phyloP scores from a whole-genome alignment of 352 stramenopile species.

The Sclerospora graminicola region DNA sequence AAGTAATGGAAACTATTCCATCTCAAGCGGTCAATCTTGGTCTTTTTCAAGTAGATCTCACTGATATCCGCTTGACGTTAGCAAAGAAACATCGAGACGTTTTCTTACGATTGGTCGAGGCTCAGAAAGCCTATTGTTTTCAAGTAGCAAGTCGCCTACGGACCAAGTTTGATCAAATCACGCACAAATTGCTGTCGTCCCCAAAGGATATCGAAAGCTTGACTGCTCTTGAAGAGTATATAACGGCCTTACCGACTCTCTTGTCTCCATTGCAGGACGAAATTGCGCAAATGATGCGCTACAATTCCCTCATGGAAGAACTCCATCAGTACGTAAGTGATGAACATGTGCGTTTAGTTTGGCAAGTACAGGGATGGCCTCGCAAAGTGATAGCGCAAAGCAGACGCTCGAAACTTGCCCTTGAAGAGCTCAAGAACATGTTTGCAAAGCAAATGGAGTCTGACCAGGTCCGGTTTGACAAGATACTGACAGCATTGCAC shows the following conservation, averaged over 20 bases:
- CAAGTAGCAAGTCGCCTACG: too few species aligned
- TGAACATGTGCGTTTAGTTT: constrained; percentile 84
- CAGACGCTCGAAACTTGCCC: too few species aligned
- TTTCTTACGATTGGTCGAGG: too few species aligned
- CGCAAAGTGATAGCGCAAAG: too few species aligned
- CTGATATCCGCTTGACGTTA: too few species aligned
- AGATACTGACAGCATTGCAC: too few species aligned
- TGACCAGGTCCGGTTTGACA: too few species aligned
- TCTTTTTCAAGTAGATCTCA: constrained; percentile 71
- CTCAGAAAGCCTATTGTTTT: too few species aligned
- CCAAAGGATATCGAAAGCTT: constrained; percentile 88
- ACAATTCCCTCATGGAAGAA: constrained; percentile 74
- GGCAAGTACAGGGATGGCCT: too few species aligned
- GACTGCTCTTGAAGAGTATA: constrained; percentile 82
- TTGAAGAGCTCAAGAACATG: too few species aligned
- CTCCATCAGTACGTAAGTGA: constrained; percentile 78
- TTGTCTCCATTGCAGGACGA: constrained; percentile 74
- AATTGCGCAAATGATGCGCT: constrained; percentile 66
- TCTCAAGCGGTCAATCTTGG: constrained; percentile 59
- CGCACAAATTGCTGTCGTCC: constrained; percentile 60
- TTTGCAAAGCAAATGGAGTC: too few species aligned
- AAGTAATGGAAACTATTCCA: constrained; percentile 55
- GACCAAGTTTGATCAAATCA: constrained; percentile 61
- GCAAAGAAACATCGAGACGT: constrained; percentile 76
- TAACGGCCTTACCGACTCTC: constrained; percentile 54